Base-by-base conservation (phyloP, 1,284 basidiomycete species). In the Ceratobasidium sp. region DNA sequence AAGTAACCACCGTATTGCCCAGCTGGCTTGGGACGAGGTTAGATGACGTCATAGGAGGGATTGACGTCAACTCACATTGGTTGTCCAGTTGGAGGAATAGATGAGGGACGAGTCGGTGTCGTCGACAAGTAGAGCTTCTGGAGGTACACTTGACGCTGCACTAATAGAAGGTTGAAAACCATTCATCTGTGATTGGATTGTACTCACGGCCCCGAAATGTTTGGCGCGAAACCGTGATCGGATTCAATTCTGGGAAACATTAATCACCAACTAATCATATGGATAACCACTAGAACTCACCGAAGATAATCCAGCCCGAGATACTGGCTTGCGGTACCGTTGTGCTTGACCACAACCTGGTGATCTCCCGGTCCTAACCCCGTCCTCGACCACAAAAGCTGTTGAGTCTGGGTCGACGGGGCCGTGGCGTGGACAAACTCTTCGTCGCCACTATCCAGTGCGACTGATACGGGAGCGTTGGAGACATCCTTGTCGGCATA, bases 291-390 rank as follows among this genome's bases (percentile, higher is more conserved):
- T 1, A 30, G 27, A 18, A 67, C 30, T 41, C n/a, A 67, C 65
- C 65, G 20, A 67, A 67, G 41, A n/a, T 67, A 67, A 35, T 67
- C 65, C 4, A 67, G 7, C 10, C 38, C 41, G 18, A 67, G 18
- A 5, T 38, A 44, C n/a, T 44, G 38, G 3, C 8, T 35, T 10
- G 8, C 23, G 6, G 46, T 46, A 1, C 38, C 20, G n/a, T n/a
- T 38, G 16, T 67, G 20, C 38, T 44, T 64, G 30, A 67, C 50
- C 12, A 67, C 27, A 12, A 67, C 23, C 20, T 67, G 65, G 27
- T 67, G 65, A 33, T 67, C 65, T 23, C 65, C 65, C 23, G 65
- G 44, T 48, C 8, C 65, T 46, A 67, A 30, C 41, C 65, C 65
- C 1, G 65, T 67, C n/a, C 27, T 67, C 27, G 20, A 46, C 65